These are phyloP conservation scores for Laetiporus sulphureus DNA, from an alignment of 1,284 basidiomycete genomes.

Conservation along the genomic window DNA sequence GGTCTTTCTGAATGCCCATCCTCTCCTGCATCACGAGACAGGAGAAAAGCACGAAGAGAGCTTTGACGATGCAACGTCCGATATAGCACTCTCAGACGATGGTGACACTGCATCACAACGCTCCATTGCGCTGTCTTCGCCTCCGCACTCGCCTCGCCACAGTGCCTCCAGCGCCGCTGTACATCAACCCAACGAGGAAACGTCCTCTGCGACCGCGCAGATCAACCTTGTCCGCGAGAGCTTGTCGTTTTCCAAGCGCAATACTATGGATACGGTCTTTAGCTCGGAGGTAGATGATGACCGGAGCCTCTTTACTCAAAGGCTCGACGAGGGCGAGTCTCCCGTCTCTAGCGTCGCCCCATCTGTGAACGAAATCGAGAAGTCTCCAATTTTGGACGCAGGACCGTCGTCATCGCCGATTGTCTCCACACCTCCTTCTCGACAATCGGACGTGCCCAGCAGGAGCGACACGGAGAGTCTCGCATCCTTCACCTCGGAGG, in stretches of 20 bases:
- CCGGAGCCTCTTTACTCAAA: conserved; percentile 37
- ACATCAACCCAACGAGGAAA: conserved; percentile 26
- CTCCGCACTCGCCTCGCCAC: conserved; percentile 28
- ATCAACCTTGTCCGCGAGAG: conserved; percentile 22
- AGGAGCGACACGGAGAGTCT: conserved; percentile 46
- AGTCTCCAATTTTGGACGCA: conserved; percentile 15
- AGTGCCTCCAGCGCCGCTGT: conserved; percentile 27
- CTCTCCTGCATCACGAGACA: conserved; percentile 19
- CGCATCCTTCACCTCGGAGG: conserved; percentile 46
- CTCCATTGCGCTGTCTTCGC: conserved; percentile 68
- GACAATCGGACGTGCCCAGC: conserved; percentile 16
- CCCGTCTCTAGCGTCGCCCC: conserved; percentile 45
- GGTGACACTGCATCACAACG: conserved; percentile 76
- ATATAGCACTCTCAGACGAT: conserved; percentile 32
- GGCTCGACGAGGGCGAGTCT: conserved; percentile 35
- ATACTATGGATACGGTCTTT: conserved; percentile 42
- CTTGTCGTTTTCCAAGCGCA: conserved; percentile 18
- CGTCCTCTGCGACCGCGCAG: conserved; percentile 15
- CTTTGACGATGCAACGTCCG: conserved; percentile 15
- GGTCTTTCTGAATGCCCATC: conserved; percentile 19
- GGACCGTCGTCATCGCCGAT: conserved; percentile 10
- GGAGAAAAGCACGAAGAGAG: conserved; percentile 17
- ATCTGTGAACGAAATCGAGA: conserved; percentile 38
- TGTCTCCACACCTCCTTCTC: conserved; percentile 10
- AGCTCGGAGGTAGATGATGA: conserved; percentile 39